phyloP scores from a whole-genome alignment of 306 rosid genomes.

The Lathyrus tuberosus region DNA sequence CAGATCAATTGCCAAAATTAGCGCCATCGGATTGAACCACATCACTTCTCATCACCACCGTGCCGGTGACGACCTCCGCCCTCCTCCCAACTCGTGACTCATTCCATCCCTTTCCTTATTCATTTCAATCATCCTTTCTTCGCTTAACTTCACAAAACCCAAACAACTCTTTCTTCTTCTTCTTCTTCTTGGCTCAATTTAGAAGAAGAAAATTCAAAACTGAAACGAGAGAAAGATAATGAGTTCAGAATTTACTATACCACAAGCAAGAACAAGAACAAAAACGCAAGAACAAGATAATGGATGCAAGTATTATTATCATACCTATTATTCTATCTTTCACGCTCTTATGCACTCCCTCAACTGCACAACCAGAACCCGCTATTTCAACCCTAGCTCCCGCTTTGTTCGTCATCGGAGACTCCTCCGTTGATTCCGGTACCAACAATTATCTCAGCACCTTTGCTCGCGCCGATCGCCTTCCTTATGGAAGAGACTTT shows the following conservation, averaged over 20 bases:
- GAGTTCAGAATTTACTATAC: background rate
- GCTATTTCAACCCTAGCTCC: slow-evolving; percentile 28
- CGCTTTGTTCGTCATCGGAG: slow-evolving; percentile 78
- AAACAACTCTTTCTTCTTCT: too few species aligned
- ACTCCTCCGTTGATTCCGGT: slow-evolving; percentile 86
- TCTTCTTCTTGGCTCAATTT: background rate
- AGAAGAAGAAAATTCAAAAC: background rate
- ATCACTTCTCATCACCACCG: too few species aligned
- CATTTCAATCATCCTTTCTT: too few species aligned
- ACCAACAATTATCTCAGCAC: slow-evolving; percentile 83
- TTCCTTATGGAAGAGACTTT: slow-evolving; percentile 83
- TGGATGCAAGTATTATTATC: slow-evolving; percentile 29
- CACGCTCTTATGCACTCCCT: slow-evolving; percentile 13
- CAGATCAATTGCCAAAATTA: too few species aligned
- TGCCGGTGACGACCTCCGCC: too few species aligned
- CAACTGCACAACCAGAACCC: slow-evolving; percentile 35
- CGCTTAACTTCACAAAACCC: too few species aligned
- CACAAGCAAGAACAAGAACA: background rate
- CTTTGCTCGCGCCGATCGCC: slow-evolving; percentile 77
- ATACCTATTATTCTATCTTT: slow-evolving; percentile 24
- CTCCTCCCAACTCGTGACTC: too few species aligned
- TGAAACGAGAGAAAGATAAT: background rate
- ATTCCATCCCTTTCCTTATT: too few species aligned
- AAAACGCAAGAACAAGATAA: slow-evolving; percentile 12
- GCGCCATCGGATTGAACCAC: too few species aligned